phyloP scores from a whole-genome alignment of 2,329 filamentous ascomycete species.

The Diaporthe batatas region DNA sequence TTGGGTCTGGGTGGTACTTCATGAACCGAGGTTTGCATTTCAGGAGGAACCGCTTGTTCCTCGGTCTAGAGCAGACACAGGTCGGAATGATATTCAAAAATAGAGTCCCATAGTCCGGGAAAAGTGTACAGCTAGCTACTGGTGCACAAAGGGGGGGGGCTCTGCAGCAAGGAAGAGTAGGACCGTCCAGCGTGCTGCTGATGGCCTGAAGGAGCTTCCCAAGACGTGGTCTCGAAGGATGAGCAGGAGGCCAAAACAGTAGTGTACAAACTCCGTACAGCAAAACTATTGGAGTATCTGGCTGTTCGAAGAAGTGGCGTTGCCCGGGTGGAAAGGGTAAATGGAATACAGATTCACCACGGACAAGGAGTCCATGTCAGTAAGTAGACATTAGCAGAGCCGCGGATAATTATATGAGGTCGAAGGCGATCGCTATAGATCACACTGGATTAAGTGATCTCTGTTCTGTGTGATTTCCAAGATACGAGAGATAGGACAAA shows the following conservation, averaged over 20 bases:
- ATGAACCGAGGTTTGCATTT: not conserved
- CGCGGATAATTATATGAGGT: not conserved
- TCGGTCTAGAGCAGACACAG: not conserved
- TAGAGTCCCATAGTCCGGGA: not conserved
- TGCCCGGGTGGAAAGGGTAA: not conserved
- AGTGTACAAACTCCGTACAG: not conserved
- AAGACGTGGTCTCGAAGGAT: not conserved
- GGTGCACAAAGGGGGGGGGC: not conserved
- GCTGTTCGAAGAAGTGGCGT: not conserved
- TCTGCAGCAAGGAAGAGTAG: not conserved
- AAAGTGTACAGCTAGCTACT: not conserved
- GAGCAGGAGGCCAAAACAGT: not conserved
- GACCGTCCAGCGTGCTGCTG: not conserved
- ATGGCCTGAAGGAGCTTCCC: not conserved
- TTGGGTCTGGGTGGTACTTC: not conserved
- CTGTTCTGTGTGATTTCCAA: not conserved
- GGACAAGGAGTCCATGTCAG: not conserved
- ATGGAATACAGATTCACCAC: too few relatives aligned
- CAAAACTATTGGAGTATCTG: not conserved
- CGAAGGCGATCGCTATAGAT: not conserved
- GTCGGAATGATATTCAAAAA: not conserved
- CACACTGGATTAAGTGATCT: too few relatives aligned
- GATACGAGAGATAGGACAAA: too few relatives aligned
- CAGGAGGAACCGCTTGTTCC: constrained; percentile 1
- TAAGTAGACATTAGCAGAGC: not conserved